Conservation (phyloP, 257 asterid genomes). For the Leptodermis oblonga region DNA sequence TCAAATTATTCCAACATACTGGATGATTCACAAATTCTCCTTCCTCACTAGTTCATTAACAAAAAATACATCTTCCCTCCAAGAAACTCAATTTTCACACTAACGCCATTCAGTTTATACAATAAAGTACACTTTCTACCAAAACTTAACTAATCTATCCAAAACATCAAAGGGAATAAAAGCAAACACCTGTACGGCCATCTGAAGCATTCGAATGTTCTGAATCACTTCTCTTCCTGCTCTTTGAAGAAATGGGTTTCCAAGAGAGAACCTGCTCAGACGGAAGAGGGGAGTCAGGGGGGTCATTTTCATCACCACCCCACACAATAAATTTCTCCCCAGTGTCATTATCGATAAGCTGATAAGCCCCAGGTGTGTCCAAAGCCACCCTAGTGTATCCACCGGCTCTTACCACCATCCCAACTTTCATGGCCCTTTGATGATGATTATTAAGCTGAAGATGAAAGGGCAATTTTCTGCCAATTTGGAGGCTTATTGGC, state of each 20-base stretch:
- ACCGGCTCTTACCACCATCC: constrained; percentile 18
- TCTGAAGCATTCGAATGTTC: neutral
- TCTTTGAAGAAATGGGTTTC: constrained; percentile 22
- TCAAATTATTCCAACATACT: neutral
- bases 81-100: constrained; percentile 1
- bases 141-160: neutral
- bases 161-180: neutral
- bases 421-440: constrained; percentile 1
- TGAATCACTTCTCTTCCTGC: constrained; percentile 3
- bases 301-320: constrained; percentile 36
- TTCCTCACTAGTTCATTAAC: neutral
- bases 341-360: constrained; percentile 35
- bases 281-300: constrained; percentile 25
- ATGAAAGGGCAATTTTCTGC: constrained; percentile 5
- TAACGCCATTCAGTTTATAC: constrained; percentile 1
- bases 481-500: constrained; percentile 9
- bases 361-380: constrained; percentile 42
- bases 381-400: constrained; percentile 26
- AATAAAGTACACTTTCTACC: neutral
- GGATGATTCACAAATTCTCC: neutral
- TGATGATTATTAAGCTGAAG: neutral
- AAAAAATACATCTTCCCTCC: neutral
- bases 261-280: constrained; percentile 28
- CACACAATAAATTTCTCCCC: constrained; percentile 39
- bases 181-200: constrained; percentile 14